Base-by-base conservation (phyloP, 31 red algal genomes). In the Endocladia muricata region DNA sequence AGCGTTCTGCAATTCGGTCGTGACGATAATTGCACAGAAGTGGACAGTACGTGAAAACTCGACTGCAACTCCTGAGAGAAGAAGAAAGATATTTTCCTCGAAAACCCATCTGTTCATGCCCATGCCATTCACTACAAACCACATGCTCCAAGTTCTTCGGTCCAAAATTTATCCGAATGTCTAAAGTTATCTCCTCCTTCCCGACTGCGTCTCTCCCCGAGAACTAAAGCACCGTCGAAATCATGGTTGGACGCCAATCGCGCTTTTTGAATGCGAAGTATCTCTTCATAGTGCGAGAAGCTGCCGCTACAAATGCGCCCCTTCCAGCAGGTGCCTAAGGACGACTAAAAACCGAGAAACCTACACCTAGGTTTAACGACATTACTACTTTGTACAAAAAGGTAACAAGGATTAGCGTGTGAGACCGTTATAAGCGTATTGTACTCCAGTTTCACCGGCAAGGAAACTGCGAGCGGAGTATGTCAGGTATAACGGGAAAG, bases 281-380 rank as follows among this genome's bases (percentile, higher is more conserved):
- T 25, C 58, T 62, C 58, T 11, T 62, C 9, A 62, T 62, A 19
- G 0, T 62, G 19, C 58, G 58, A 28, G 58, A 62, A 62, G 58
- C 28, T 0, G 58, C 58, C n/a, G 58, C 58, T 11, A 25, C 58
- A 15, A 25, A 25, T 11, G 58, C 58, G 11, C 11, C 19, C 58
- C 0, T 25, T 28, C n/a, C 58, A 9, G 19, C 58, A 9, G 19
- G 19, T 28, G 58, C n/a, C 22, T 15, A 62, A 25, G 22, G 11
- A 11, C 22, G 23, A 19, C 11, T 11, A 13, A 0, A 28, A 0
- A 23, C 28, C 22, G 9, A 28, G 11, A 0, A 0, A 25, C n/a
- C 58, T 21, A 25, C 58, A 23, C 0, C 11, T 21, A 19, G 22
- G 19, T 15, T 0, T 15, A 62, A 62, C 28, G 19, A 62, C 9